Evolutionary conservation across 2,329 filamentous ascomycete genomes (phyloP).

Genomic region (Penicillium sp.): DNA sequence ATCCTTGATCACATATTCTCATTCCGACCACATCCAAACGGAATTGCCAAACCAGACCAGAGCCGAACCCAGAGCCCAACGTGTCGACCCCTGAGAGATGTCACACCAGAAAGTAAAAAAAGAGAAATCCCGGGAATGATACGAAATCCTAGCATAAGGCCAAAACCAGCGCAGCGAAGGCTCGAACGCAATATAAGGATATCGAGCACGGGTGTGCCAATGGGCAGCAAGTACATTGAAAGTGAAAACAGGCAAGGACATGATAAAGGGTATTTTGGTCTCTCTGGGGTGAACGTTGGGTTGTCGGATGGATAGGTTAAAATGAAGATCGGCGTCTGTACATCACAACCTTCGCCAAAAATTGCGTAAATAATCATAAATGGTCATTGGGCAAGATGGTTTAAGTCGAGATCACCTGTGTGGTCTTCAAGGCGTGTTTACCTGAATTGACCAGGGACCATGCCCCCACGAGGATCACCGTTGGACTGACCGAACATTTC

Average conservation of each 20-base stretch:
- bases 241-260: neutral
- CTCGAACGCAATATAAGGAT: slow-evolving; percentile 9
- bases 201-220: slow-evolving; percentile 12
- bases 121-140: slow-evolving; percentile 6
- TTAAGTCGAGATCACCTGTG: neutral
- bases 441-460: slow-evolving; percentile 40
- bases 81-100: slow-evolving; percentile 11
- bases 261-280: slow-evolving; percentile 16
- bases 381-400: slow-evolving; percentile 10
- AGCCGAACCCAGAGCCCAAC: slow-evolving; percentile 6
- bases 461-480: slow-evolving; percentile 37
- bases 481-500: slow-evolving; percentile 47
- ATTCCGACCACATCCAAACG: neutral
- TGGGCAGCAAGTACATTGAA: slow-evolving; percentile 18
- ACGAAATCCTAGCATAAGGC: slow-evolving; percentile 11
- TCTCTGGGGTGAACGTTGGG: slow-evolving; percentile 17
- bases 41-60: neutral
- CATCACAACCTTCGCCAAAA: slow-evolving; percentile 10
- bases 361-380: slow-evolving; percentile 16
- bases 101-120: slow-evolving; percentile 8
- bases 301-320: slow-evolving; percentile 8
- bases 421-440: slow-evolving; percentile 18
- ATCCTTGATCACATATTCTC: slow-evolving; percentile 3
- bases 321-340: slow-evolving; percentile 8
- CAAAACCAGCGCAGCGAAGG: slow-evolving; percentile 16